phyloP scores from a whole-genome alignment of 1,284 basidiomycete species.

The Sanghuangporus sanghuang region DNA sequence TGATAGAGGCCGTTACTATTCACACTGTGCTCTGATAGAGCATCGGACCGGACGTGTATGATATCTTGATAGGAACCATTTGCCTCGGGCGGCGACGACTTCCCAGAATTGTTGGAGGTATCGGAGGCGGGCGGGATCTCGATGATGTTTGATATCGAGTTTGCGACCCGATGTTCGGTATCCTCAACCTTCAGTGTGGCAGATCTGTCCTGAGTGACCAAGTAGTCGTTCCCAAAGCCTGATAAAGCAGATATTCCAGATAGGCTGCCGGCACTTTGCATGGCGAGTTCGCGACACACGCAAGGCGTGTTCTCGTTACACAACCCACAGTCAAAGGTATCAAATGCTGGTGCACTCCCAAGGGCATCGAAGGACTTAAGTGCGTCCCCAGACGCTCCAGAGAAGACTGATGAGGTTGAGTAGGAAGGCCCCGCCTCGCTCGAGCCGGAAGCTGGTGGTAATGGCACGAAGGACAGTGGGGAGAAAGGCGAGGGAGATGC shows the following conservation, averaged over 20 bases:
- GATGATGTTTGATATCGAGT: conserved; percentile 5
- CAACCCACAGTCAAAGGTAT: conserved; percentile 57
- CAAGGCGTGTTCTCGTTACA: conserved; percentile 68
- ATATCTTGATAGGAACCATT: conserved; percentile 73
- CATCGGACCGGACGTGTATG: conserved; percentile 63
- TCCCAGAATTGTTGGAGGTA: neutral
- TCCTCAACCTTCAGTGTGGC: conserved; percentile 20
- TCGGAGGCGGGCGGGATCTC: conserved; percentile 7
- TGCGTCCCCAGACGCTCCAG: neutral
- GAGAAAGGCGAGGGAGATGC: conserved; percentile 43
- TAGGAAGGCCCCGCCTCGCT: conserved; percentile 30
- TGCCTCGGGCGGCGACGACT: conserved; percentile 63
- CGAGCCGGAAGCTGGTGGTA: conserved; percentile 27
- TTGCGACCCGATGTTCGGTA: conserved; percentile 3
- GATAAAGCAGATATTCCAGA: conserved; percentile 14
- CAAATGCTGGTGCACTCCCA: conserved; percentile 23
- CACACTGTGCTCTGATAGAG: conserved; percentile 9
- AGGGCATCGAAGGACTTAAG: conserved; percentile 16
- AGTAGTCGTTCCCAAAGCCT: conserved; percentile 24
- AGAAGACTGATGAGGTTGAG: conserved; percentile 9
- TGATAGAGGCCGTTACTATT: conserved; percentile 30
- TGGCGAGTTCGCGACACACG: conserved; percentile 62
- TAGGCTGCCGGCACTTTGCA: conserved; percentile 32
- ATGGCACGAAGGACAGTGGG: conserved; percentile 33
- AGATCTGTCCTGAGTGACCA: conserved; percentile 26